These are phyloP conservation scores for Podaxis carcinomalis DNA, from an alignment of 768 basidiomycete genomes.

Conservation along the genomic window DNA sequence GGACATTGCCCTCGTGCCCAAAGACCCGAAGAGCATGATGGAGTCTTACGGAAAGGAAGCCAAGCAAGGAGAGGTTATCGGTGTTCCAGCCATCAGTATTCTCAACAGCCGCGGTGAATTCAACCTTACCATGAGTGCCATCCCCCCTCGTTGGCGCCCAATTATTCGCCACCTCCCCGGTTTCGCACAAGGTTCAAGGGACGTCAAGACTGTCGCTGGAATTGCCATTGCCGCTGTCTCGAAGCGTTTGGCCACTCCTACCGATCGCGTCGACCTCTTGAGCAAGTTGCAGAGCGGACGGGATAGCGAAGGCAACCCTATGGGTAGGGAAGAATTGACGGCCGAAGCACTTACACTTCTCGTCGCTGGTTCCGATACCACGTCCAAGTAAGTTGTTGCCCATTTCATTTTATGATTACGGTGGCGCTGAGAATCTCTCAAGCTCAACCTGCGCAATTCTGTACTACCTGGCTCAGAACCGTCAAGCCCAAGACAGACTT, in stretches of 20 bases:
- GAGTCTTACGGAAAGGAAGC: conserved; percentile 45
- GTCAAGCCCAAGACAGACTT: conserved; percentile 59
- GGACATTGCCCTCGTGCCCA: conserved; percentile 69
- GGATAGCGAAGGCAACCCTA: conserved; percentile 72
- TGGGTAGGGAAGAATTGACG: conserved; percentile 80
- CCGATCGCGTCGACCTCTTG: conserved; percentile 76
- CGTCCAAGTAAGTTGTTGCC: conserved; percentile 66
- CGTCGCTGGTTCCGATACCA: conserved; percentile 89
- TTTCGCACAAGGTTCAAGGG: conserved; percentile 62
- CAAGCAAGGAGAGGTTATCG: conserved; percentile 37
- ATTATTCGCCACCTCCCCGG: conserved; percentile 63
- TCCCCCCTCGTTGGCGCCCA: conserved; percentile 73
- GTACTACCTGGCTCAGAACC: conserved; percentile 75
- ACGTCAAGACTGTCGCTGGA: conserved; percentile 72
- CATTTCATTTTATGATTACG: background rate
- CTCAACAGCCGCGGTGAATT: conserved; percentile 89
- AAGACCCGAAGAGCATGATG: conserved; percentile 50
- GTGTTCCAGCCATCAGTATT: conserved; percentile 79
- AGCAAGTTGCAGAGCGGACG: conserved; percentile 75
- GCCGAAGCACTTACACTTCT: conserved; percentile 85
- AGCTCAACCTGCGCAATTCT: conserved; percentile 89
- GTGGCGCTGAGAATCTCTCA: background rate
- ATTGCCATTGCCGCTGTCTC: conserved; percentile 76
- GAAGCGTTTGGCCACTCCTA: conserved; percentile 61
- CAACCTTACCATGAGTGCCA: conserved; percentile 76